These are phyloP conservation scores for Dothistroma pini DNA, from an alignment of 2,329 filamentous ascomycete species.

Conservation along the genomic window DNA sequence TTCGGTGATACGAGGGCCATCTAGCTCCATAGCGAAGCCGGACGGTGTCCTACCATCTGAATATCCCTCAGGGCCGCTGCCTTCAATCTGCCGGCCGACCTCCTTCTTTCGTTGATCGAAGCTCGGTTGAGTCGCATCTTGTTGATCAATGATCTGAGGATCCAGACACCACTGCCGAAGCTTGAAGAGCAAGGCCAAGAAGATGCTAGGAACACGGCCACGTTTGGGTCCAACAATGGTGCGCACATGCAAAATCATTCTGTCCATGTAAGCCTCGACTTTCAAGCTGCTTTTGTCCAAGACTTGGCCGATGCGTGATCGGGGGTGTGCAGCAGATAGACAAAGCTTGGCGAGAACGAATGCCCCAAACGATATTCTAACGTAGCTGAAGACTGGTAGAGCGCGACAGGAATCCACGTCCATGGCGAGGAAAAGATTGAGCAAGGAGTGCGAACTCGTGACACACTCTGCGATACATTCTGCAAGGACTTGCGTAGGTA, in stretches of 20 bases:
- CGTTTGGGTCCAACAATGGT: constrained; percentile 50
- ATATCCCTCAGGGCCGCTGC: neutral
- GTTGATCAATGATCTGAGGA: constrained; percentile 18
- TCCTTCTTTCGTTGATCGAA: neutral
- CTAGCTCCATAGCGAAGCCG: constrained; percentile 6
- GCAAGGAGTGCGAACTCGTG: constrained; percentile 61
- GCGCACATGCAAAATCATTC: constrained; percentile 65
- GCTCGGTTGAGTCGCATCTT: constrained; percentile 7
- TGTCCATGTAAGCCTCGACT: constrained; percentile 63
- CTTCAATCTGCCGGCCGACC: neutral
- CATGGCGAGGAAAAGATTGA: constrained; percentile 63
- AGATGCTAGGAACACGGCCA: constrained; percentile 28
- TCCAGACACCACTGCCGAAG: constrained; percentile 31
- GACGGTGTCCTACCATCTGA: neutral
- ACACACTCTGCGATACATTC: constrained; percentile 65
- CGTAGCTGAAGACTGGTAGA: constrained; percentile 67
- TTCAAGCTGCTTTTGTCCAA: constrained; percentile 66
- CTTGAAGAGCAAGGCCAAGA: constrained; percentile 32
- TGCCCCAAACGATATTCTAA: constrained; percentile 67
- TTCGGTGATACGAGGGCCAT: constrained; percentile 11
- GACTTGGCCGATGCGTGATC: constrained; percentile 65
- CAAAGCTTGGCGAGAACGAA: constrained; percentile 73
- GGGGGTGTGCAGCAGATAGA: constrained; percentile 61
- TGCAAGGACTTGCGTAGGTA: constrained; percentile 57
- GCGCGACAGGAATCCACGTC: constrained; percentile 57